phyloP scores from a whole-genome alignment of 768 basidiomycete genomes.

The Lactifluus volemus region DNA sequence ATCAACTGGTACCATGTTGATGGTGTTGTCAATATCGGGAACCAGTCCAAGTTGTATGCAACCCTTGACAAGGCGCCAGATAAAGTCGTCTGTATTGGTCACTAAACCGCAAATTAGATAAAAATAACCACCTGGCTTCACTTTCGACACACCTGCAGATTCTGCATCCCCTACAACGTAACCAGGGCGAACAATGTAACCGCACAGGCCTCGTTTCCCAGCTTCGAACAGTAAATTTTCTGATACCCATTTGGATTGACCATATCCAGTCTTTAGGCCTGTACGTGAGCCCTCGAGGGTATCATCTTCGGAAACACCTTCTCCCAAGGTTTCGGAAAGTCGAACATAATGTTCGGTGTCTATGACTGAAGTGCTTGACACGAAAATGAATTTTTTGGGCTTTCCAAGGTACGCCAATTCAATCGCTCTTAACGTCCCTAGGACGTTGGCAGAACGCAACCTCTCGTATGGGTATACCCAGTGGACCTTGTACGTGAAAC shows the following conservation, averaged over 20 bases:
- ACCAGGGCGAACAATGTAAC: conserved; percentile 86
- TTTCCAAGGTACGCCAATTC: conserved; percentile 66
- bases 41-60: conserved; percentile 94
- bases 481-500: conserved; percentile 55
- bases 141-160: conserved; percentile 59
- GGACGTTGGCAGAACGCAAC: conserved; percentile 85
- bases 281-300: conserved; percentile 76
- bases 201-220: conserved; percentile 72
- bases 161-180: conserved; percentile 92
- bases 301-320: conserved; percentile 72
- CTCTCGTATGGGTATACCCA: conserved; percentile 99
- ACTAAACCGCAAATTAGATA: conserved; percentile 37
- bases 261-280: conserved; percentile 83
- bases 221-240: conserved; percentile 93
- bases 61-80: conserved; percentile 98
- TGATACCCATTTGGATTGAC: conserved; percentile 97
- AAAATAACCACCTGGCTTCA: not conserved
- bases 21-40: conserved; percentile 95
- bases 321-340: conserved; percentile 62
- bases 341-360: conserved; percentile 88
- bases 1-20: conserved; percentile 98
- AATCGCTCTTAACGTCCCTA: conserved; percentile 78
- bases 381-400: conserved; percentile 78
- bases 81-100: conserved; percentile 95
- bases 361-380: conserved; percentile 92